These are phyloP conservation scores for Colletotrichum ledebouriae DNA, from an alignment of 2,329 filamentous ascomycete species.

Conservation along the genomic window DNA sequence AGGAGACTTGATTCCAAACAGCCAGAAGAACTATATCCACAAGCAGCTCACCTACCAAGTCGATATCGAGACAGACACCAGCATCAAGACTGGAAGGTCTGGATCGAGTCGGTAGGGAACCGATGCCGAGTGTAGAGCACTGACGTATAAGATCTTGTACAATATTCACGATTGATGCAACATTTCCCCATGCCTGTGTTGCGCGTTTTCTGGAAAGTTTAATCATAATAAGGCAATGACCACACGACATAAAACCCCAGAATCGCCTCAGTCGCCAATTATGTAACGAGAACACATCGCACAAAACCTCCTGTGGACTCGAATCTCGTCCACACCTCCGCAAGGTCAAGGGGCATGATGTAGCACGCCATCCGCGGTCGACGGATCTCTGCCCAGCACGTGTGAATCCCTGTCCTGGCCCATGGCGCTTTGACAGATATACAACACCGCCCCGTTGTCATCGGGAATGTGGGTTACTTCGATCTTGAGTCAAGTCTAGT, in stretches of 20 bases:
- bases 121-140: conserved; percentile 15
- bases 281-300: neutral
- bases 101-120: conserved; percentile 19
- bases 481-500: conserved; percentile 23
- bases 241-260: conserved; percentile 23
- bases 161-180: conserved; percentile 26
- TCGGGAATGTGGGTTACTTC: conserved; percentile 20
- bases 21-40: conserved; percentile 32
- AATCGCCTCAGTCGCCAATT: neutral
- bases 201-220: conserved; percentile 22
- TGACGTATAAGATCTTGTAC: conserved; percentile 37
- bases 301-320: neutral
- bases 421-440: conserved; percentile 18
- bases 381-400: conserved; percentile 13
- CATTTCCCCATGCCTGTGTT: neutral
- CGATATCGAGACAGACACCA: conserved; percentile 30
- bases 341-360: conserved; percentile 3
- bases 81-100: neutral
- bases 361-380: conserved; percentile 18
- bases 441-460: neutral
- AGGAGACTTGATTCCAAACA: conserved; percentile 32
- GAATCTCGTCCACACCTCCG: neutral
- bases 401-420: conserved; percentile 22
- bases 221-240: conserved; percentile 30
- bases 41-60: conserved; percentile 40